phyloP scores from a whole-genome alignment of 1,284 basidiomycete species.

The Ustilago loliicola region DNA sequence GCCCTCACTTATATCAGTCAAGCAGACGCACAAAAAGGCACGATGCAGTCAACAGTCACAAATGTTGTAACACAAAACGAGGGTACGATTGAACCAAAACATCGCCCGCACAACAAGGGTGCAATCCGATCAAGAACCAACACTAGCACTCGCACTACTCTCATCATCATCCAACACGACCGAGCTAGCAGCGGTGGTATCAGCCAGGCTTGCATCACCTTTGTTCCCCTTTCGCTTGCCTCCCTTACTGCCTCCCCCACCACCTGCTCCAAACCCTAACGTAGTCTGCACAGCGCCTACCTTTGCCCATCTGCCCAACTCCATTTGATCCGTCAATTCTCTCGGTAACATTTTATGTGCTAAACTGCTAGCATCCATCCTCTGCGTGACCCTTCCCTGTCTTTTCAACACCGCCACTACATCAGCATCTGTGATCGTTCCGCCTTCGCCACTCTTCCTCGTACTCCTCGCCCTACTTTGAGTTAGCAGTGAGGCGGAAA shows the following conservation, averaged over 20 bases:
- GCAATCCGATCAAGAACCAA: too few relatives aligned
- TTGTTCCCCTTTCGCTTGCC: background rate
- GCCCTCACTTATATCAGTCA: too few relatives aligned
- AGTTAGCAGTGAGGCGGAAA: constrained; percentile 22
- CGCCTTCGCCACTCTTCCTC: constrained; percentile 3
- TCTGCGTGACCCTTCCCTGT: constrained; percentile 44
- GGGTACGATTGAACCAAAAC: too few relatives aligned
- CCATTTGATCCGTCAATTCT: constrained; percentile 53
- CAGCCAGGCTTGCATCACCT: background rate
- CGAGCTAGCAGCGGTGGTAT: too few relatives aligned
- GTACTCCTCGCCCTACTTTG: constrained; percentile 25
- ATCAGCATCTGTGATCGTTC: constrained; percentile 41
- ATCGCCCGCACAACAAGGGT: too few relatives aligned
- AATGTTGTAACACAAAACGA: too few relatives aligned
- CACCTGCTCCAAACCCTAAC: constrained; percentile 21
- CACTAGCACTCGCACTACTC: too few relatives aligned
- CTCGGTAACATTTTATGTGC: constrained; percentile 44
- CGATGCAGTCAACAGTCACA: too few relatives aligned
- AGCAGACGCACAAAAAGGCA: too few relatives aligned
- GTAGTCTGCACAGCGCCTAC: constrained; percentile 43
- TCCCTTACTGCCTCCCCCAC: background rate
- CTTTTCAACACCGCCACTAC: constrained; percentile 42
- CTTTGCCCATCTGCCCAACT: constrained; percentile 43
- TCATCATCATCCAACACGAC: background rate
- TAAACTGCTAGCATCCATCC: constrained; percentile 35